phyloP scores from a whole-genome alignment of 139 green algal species.

The Nannochloris sp. region DNA sequence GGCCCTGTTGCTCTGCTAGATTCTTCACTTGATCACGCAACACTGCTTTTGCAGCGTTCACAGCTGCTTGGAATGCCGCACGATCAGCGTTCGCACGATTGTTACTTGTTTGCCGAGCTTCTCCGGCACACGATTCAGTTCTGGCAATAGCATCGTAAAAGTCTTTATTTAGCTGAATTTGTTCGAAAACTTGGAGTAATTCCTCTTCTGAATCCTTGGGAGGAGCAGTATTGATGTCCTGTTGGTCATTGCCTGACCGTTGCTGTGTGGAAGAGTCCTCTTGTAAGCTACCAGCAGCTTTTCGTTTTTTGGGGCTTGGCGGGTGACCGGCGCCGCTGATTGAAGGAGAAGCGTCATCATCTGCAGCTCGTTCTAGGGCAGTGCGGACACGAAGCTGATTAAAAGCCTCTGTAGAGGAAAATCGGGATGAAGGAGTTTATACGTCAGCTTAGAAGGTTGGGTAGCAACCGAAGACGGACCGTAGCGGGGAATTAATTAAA shows the following conservation, averaged over 20 bases:
- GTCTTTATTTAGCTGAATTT: conserved; percentile 25
- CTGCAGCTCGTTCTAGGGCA: too few relatives aligned
- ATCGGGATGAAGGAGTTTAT: background rate
- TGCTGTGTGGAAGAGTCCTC: conserved; percentile 16
- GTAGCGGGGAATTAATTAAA: background rate
- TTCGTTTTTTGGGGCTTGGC: conserved; percentile 21
- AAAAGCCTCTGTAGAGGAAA: conserved; percentile 10
- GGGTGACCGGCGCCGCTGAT: background rate
- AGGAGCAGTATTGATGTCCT: conserved; percentile 11
- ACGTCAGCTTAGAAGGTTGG: background rate
- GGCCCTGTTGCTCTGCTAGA: background rate
- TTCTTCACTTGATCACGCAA: background rate
- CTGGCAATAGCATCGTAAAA: conserved; percentile 20
- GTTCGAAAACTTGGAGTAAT: conserved; percentile 23
- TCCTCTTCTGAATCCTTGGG: conserved; percentile 19
- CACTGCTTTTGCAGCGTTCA: background rate
- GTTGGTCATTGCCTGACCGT: background rate
- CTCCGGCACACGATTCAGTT: conserved; percentile 22
- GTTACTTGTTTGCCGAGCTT: background rate
- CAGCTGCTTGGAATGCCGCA: background rate
- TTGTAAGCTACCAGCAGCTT: conserved; percentile 12
- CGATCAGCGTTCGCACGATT: background rate
- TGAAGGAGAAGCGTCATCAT: background rate
- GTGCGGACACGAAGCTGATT: conserved; percentile 17
- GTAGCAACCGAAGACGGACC: background rate